Conservation (phyloP, 2,329 filamentous ascomycete genomes). For the Aspergillus fischeri region DNA sequence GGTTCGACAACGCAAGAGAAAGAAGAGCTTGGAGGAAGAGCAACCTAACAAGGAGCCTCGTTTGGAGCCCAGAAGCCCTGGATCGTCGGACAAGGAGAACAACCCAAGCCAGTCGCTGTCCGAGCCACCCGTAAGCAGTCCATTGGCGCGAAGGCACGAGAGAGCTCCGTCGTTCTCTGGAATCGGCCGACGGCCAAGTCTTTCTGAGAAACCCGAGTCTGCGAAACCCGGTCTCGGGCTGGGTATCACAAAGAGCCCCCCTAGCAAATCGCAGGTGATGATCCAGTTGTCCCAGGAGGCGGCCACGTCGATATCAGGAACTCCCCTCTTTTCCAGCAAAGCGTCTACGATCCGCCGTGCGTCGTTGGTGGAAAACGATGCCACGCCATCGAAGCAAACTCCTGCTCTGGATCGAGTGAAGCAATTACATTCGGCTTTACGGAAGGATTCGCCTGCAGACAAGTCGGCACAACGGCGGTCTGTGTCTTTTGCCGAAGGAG, state of each 20-base stretch:
- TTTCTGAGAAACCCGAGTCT: constrained; percentile 9
- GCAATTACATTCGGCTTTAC: constrained; percentile 19
- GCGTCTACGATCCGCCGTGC: constrained; percentile 4
- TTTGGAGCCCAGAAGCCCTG: constrained; percentile 10
- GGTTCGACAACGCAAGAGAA: constrained; percentile 22
- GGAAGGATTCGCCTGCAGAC: constrained; percentile 19
- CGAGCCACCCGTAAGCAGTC: constrained; percentile 9
- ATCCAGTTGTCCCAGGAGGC: constrained; percentile 10
- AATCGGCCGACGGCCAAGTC: constrained; percentile 13
- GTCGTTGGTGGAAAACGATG: constrained; percentile 6
- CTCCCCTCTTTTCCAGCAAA: constrained; percentile 9
- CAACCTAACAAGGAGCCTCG: constrained; percentile 24
- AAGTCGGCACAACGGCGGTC: constrained; percentile 16
- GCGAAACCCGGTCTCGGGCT: constrained; percentile 19
- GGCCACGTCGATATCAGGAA: neutral
- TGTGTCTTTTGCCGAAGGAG: constrained; percentile 24
- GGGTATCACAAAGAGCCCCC: constrained; percentile 26
- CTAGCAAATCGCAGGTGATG: constrained; percentile 11
- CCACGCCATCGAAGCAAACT: constrained; percentile 11
- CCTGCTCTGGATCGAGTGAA: constrained; percentile 15
- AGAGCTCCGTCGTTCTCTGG: constrained; percentile 20
- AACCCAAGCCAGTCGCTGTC: constrained; percentile 1
- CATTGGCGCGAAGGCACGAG: constrained; percentile 11
- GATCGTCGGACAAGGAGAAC: neutral
- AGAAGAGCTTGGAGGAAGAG: constrained; percentile 17